Base-by-base conservation (phyloP, 140 eudicot species). In the Stevia rebaudiana region DNA sequence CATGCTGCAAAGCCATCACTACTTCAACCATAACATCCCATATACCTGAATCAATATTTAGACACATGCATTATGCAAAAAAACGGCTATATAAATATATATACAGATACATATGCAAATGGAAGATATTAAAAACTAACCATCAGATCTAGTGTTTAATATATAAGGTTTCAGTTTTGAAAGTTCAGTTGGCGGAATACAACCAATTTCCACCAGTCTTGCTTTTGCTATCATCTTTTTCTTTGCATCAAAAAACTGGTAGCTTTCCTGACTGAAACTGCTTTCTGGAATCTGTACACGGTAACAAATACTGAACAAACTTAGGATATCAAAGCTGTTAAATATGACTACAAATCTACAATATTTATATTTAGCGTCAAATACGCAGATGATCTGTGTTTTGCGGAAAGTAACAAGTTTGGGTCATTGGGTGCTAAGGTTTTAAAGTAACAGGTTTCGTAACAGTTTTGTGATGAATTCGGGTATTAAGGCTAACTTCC, bases 21-120 rank as follows among this genome's bases (percentile, higher is more conserved):
- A 92, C 80, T 64, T 92, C 98, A 46, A 85, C 83, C 36, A 88
- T 51, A 70, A 81, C 77, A 25, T 79, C 87, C 98, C 98, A 92
- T 72, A 81, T 65, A 68, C 61, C 98, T 92, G 85, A 60, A 17
- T 8, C 37, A 58, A 63, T 43, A n/a, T 44, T 52, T 31, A 39
- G 16, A 67, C 3, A 69, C 52, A 36, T 18, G 44, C 56, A 12
- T 63, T 3, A 35, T 36, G 21, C 40, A 54, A 25, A 54, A 53
- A 25, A 54, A 1, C 13, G n/a, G 19, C 52, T 68, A 41, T 24
- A 6, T 12, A 54, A 8, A 54, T 6, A 54, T 6, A 52, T 16
- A 15, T 39, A 67, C 15, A 17, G 15, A 68, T 15, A 49, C 55
- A 71, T 5, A 62, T 23, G 11, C 46, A 61, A 18, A 72, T 55